A percentile compares a stretch with the other conserved stretches of the same genome.
Conservation (phyloP, 768 basidiomycete species). For the Phlebiopsis flavidoalba region DNA sequence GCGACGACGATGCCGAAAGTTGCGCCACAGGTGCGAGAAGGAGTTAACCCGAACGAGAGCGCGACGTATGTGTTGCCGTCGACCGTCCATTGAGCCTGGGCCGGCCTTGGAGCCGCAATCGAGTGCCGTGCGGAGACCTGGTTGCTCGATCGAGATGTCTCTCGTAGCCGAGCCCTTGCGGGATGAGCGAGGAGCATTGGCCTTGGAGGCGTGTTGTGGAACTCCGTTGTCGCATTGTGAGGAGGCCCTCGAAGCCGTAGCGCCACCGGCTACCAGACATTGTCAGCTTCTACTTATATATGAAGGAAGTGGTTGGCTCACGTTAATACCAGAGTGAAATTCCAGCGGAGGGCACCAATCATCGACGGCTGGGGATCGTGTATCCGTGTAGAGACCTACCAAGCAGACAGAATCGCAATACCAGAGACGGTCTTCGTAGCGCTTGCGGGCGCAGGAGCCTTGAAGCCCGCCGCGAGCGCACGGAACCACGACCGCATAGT, state of each 20-base stretch:
- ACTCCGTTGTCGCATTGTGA: slow-evolving; percentile 60
- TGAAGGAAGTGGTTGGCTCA: slow-evolving; percentile 17
- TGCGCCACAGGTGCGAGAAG: slow-evolving; percentile 50
- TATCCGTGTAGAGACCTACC: slow-evolving; percentile 60
- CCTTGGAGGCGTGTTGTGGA: slow-evolving; percentile 74
- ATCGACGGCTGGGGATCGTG: slow-evolving; percentile 55
- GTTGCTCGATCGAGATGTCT: slow-evolving; percentile 47
- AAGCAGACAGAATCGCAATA: slow-evolving; percentile 45
- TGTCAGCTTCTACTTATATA: neutral
- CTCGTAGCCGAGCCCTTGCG: slow-evolving; percentile 59
- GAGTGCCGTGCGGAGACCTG: slow-evolving; percentile 77
- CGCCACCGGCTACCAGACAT: slow-evolving; percentile 47
- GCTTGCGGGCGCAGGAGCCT: slow-evolving; percentile 50
- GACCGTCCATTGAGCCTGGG: slow-evolving; percentile 48
- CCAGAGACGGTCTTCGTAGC: slow-evolving; percentile 58
- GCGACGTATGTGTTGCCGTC: slow-evolving; percentile 53
- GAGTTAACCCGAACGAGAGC: slow-evolving; percentile 38
- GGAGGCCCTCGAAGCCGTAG: slow-evolving; percentile 70
- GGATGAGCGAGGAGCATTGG: slow-evolving; percentile 52
- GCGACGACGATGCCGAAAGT: slow-evolving; percentile 67
- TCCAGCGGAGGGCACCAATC: slow-evolving; percentile 67
- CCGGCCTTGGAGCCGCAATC: slow-evolving; percentile 64
- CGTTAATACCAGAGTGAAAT: slow-evolving; percentile 62
- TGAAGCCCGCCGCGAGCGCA: slow-evolving; percentile 54
- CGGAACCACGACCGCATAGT: slow-evolving; percentile 78